Evolutionary conservation across 345 rosid genomes (phyloP).

Genomic region (Lenwebbia sp.): DNA sequence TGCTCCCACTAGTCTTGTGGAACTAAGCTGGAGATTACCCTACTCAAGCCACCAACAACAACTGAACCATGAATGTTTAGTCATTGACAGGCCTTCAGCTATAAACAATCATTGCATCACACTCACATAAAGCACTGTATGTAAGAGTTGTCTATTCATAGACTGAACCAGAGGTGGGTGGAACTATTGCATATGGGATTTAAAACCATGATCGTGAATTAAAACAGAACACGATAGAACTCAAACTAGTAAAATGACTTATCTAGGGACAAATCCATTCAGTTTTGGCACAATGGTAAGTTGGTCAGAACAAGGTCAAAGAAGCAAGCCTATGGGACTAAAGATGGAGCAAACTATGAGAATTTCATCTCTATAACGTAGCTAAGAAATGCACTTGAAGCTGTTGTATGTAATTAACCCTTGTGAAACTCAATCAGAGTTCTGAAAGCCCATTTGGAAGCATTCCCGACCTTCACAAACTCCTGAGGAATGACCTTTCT

Average conservation of each 20-base stretch:
- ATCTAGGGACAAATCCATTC: neutral
- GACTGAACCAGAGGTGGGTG: neutral
- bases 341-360: neutral
- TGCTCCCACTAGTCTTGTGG: neutral
- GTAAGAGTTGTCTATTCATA: neutral
- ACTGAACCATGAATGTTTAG: neutral
- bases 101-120: neutral
- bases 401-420: neutral
- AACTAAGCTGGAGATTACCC: neutral
- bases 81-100: neutral
- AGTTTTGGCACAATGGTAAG: neutral
- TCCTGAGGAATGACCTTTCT: neutral
- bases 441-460: neutral
- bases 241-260: neutral
- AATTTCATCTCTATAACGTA: neutral
- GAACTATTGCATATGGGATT: neutral
- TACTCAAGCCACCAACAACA: neutral
- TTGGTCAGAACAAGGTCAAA: neutral
- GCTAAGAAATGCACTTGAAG: neutral
- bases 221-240: neutral
- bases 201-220: neutral
- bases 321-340: neutral
- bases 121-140: neutral
- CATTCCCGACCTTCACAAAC: neutral
- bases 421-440: neutral